These are phyloP conservation scores for Syzygium aqueum DNA, from an alignment of 345 rosid species.

Conservation along the genomic window DNA sequence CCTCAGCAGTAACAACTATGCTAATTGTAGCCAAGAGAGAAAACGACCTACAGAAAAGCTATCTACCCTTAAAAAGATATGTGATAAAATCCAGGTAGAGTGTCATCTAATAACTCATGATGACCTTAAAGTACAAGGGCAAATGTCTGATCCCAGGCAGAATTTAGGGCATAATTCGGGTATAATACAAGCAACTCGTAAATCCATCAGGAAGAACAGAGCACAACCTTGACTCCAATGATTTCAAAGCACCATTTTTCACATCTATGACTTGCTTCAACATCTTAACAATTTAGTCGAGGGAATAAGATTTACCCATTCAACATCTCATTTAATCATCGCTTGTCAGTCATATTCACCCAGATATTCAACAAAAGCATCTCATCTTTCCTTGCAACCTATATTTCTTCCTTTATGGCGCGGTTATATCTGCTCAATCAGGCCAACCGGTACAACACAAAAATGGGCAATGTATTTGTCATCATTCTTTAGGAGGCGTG, in stretches of 20 bases:
- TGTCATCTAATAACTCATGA: neutral
- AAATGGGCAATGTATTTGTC: neutral
- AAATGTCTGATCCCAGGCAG: neutral
- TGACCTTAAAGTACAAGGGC: neutral
- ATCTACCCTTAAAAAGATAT: neutral
- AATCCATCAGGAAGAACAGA: neutral
- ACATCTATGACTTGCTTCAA: neutral
- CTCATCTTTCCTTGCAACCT: neutral
- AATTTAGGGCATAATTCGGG: neutral
- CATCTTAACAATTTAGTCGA: neutral
- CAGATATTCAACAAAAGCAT: neutral
- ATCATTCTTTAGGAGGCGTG: neutral
- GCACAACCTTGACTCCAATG: neutral
- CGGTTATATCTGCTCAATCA: neutral
- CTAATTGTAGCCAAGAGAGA: neutral
- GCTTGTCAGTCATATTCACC: neutral
- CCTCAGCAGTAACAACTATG: neutral
- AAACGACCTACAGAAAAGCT: neutral
- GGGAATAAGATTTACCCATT: neutral
- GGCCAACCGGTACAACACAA: neutral
- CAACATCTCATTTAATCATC: neutral
- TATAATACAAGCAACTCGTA: neutral
- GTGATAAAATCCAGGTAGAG: neutral
- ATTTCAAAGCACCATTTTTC: neutral
- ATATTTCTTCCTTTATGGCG: neutral